Base-by-base conservation (phyloP, 1,139 yeast genomes). In the Nakaseomyces bracarensis region DNA sequence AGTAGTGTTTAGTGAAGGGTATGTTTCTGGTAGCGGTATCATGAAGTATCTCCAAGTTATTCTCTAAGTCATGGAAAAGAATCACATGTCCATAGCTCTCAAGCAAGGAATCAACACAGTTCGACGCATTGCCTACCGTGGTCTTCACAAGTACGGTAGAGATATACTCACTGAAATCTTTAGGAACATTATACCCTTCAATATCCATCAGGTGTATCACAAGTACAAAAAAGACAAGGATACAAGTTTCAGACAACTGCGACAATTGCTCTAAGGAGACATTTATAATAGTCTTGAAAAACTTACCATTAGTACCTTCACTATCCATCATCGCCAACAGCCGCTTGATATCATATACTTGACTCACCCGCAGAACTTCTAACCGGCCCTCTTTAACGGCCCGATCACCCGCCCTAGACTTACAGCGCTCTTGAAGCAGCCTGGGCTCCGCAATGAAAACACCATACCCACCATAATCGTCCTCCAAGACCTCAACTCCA, bases 21-120 rank as follows among this genome's bases (percentile, higher is more conserved):
- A 4, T 49, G 40, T 0, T 29, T 34, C 13, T 38, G 37, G 26
- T 49, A 36, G 11, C 55, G 47, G 26, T 50, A 40, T 3, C 28
- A 30, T 50, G 59, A 46, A 61, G 69, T 18, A 53, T 46, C 34
- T 54, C 53, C 22, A 51, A 47, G 11, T 33, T 33, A 2, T 39
- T 49, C 18, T 46, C 38, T 18, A 33, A 16, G 11, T 33, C 36
- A 21, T 33, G 36, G n/a, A 33, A 33, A 16, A 33, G 8, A 15
- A 11, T 26, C 3, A 33, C 36, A 13, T 33, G 36, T 7, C 18
- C 36, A 18, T 33, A 33, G 18, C 13, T 16, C 8, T 20, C n/a
- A 16, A 33, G 9, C 26, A 33, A 16, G 4, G 26, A 16, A 13
- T 33, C 36, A 4, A 33, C n/a, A 33, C 36, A 33, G 18, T 33